Evolutionary conservation across 2,329 filamentous ascomycete species (phyloP).

Genomic region (Colletotrichum nymphaeae): DNA sequence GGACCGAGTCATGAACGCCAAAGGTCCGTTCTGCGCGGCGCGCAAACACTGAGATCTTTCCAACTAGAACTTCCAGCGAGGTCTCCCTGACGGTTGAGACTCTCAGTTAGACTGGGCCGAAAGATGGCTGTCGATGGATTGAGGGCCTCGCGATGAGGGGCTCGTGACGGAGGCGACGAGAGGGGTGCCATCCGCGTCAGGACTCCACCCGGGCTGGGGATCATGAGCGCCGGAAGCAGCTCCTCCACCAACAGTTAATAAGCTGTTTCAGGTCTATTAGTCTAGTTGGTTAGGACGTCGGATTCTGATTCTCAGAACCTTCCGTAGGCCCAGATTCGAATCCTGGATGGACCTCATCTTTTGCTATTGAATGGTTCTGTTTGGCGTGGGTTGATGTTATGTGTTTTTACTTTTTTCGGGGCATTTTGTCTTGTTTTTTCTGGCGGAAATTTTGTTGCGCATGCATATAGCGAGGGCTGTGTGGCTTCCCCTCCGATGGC

Average conservation of each 20-base stretch:
- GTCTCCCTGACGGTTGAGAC: background rate
- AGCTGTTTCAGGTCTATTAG: slow-evolving; percentile 25
- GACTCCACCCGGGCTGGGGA: background rate
- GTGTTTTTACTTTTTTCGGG: background rate
- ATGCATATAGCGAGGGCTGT: slow-evolving; percentile 6
- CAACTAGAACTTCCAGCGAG: background rate
- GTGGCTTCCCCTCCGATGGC: too few relatives aligned
- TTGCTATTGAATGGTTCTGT: background rate
- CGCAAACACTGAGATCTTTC: background rate
- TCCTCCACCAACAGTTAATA: rapidly evolving
- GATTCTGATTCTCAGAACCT: slow-evolving; percentile 29
- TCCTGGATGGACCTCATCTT: slow-evolving; percentile 31
- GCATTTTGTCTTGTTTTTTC: background rate
- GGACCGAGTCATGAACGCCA: slow-evolving; percentile 48
- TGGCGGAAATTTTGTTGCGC: background rate
- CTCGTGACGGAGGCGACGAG: background rate
- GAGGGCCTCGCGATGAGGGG: background rate
- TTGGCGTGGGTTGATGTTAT: background rate
- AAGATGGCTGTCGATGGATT: background rate
- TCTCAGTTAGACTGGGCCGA: background rate
- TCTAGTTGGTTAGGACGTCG: slow-evolving; percentile 37
- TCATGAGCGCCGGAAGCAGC: rapidly evolving
- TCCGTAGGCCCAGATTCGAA: slow-evolving; percentile 36
- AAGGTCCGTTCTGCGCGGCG: slow-evolving; percentile 42
- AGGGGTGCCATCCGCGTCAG: background rate